Evolutionary conservation across 352 stramenopile species (phyloP).

Genomic region (Phytophthora podocarpi): DNA sequence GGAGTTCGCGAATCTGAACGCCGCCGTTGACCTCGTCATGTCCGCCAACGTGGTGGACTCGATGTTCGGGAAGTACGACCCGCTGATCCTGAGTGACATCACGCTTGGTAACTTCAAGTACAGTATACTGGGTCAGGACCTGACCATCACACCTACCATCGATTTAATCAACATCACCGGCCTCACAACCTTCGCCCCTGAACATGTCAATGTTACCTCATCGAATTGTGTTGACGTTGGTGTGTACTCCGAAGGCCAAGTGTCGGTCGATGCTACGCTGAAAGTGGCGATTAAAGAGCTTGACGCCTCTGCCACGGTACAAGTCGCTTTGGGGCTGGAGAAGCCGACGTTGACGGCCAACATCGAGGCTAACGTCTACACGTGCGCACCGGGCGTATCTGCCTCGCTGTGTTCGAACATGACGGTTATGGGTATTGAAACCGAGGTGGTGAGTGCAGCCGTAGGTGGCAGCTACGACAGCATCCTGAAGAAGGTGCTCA

Average conservation of each 20-base stretch:
- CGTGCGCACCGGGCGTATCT: constrained; percentile 23
- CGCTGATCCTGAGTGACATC: constrained; percentile 38
- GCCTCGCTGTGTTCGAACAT: constrained; percentile 50
- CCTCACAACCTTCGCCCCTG: constrained; percentile 38
- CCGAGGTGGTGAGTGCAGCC: constrained; percentile 26
- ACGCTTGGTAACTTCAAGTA: constrained; percentile 41
- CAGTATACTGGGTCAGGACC: constrained; percentile 38
- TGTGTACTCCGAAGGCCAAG: constrained; percentile 36
- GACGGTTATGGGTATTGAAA: constrained; percentile 33
- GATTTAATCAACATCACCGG: constrained; percentile 48
- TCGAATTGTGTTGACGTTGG: constrained; percentile 36
- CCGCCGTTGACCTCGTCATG: constrained; percentile 24
- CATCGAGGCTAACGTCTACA: constrained; percentile 36
- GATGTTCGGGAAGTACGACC: constrained; percentile 35
- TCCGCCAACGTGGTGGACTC: constrained; percentile 22
- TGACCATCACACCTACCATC: constrained; percentile 51
- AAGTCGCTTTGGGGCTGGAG: constrained; percentile 35
- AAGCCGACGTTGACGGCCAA: constrained; percentile 30
- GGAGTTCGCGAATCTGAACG: constrained; percentile 50
- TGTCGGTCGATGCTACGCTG: constrained; percentile 39
- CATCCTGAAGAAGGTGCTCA: constrained; percentile 41
- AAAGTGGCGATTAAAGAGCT: constrained; percentile 38
- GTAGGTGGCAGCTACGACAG: constrained; percentile 27
- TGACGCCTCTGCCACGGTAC: constrained; percentile 28
- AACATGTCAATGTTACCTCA: constrained; percentile 44